Evolutionary conservation across 257 asterid genomes (phyloP), one percentile per base, ranked within the genome.

Genomic region (Salvia hispanica): DNA sequence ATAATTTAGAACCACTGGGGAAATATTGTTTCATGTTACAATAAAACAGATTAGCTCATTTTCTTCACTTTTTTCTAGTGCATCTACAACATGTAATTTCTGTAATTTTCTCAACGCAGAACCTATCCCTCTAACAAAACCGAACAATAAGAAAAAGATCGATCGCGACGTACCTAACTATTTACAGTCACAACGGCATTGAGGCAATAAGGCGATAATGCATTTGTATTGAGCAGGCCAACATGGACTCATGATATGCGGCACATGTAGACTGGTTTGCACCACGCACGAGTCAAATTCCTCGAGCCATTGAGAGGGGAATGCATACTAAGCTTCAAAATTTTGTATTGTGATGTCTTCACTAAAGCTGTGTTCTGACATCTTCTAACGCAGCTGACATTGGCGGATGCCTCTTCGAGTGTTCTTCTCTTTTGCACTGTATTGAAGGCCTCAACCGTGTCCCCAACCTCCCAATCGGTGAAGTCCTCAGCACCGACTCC

Each of bases 371-470:
- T 14, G 64, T 53, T 57, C 94, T 89, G 59, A 64, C 86, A 81
- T 77, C 74, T 77, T 88, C 82, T n/a, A 86, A 58, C 36, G 97
- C 96, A 58, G 93, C 96, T 39, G 92, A 68, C 96, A 90, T 87
- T 1, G 96, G 92, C 89, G 3, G 97, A 88, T 47, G 98, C 98
- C 76, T 92, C 98, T 73, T 92, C 98, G 0, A 92, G 96, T 2
- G 97, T 90, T 77, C 97, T 74, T 76, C 75, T 84, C 92, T 88
- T 92, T 70, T 83, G 86, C 60, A 83, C 88, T 2, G 86, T 10
- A 80, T 80, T 83, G 66, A 90, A 92, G 71, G 90, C 88, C 84
- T n/a, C n/a, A n/a, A n/a, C n/a, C n/a, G n/a, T n/a, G n/a, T n/a
- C 97, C 12, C 97, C 96, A 43, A 48, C 87, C 74, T 81, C 94